A percentile compares a stretch with the other conserved stretches of the same genome.
Conservation (phyloP, 345 rosid genomes). For the Chamaenerion angustifolium region DNA sequence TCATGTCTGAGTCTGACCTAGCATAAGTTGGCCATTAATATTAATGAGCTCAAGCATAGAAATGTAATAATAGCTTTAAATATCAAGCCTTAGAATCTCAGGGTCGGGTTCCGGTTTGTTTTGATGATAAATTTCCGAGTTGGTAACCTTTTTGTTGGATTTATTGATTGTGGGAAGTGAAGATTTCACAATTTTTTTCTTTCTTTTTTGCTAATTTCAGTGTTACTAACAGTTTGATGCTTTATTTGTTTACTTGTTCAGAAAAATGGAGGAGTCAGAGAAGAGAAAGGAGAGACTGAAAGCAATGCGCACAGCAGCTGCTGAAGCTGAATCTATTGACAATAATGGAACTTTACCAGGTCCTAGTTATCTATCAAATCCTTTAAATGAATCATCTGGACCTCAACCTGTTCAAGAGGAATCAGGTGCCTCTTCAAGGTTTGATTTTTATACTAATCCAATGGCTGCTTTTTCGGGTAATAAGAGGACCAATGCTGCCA, state of each 20-base stretch:
- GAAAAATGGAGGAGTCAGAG: constrained; percentile 63
- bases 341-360: constrained; percentile 17
- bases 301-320: constrained; percentile 66
- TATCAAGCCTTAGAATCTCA: too few species aligned
- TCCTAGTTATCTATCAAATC: constrained; percentile 41
- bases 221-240: too few species aligned
- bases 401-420: constrained; percentile 14
- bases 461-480: constrained; percentile 60
- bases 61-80: too few species aligned
- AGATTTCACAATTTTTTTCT: too few species aligned
- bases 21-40: too few species aligned
- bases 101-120: too few species aligned
- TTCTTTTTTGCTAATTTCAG: too few species aligned
- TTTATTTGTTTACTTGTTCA: not conserved
- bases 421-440: constrained; percentile 27
- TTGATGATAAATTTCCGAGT: too few species aligned
- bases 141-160: too few species aligned
- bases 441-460: constrained; percentile 71
- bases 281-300: constrained; percentile 58
- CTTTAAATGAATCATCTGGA: constrained; percentile 35
- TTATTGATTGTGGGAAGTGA: too few species aligned
- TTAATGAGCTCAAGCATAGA: too few species aligned
- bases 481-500: constrained; percentile 22
- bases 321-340: constrained; percentile 24
- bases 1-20: too few species aligned